phyloP scores from a whole-genome alignment of 345 rosid species.

The Lagerstroemia speciosa region DNA sequence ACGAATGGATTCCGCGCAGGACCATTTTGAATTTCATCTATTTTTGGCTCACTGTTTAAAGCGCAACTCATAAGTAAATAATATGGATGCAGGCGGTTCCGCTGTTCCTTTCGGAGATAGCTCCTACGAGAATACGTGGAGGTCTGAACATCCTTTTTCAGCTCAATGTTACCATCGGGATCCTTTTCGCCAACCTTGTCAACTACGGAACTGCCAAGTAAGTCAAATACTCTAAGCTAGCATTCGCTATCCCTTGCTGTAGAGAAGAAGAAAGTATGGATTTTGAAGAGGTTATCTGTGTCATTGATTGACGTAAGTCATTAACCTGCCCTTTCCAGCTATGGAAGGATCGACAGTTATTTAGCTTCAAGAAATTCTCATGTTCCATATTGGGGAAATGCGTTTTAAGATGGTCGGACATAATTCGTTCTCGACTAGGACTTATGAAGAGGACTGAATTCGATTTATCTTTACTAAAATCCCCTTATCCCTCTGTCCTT shows the following conservation, averaged over 20 bases:
- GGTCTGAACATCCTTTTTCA: constrained; percentile 88
- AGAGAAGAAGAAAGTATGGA: neutral
- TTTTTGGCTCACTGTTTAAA: neutral
- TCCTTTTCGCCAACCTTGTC: constrained; percentile 83
- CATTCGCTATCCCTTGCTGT: neutral
- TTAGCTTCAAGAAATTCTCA: too few species aligned
- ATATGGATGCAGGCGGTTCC: constrained; percentile 71
- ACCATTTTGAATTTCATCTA: too few species aligned
- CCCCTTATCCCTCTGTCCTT: too few species aligned
- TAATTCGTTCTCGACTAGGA: neutral
- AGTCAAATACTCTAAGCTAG: constrained; percentile 10
- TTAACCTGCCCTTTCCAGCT: too few species aligned
- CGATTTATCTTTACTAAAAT: too few species aligned
- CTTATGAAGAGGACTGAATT: too few species aligned
- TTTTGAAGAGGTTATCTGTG: neutral
- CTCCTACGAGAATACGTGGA: constrained; percentile 91
- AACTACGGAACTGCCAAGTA: constrained; percentile 90
- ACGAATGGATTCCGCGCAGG: too few species aligned
- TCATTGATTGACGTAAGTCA: neutral
- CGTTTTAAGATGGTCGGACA: neutral
- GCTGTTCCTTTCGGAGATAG: constrained; percentile 86
- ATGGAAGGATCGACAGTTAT: too few species aligned
- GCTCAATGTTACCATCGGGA: constrained; percentile 88
- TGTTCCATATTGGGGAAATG: neutral
- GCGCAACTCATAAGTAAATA: neutral